These are phyloP conservation scores for Smittium mucronatum DNA, from an alignment of 371 early-diverging fungal species.

Conservation along the genomic window DNA sequence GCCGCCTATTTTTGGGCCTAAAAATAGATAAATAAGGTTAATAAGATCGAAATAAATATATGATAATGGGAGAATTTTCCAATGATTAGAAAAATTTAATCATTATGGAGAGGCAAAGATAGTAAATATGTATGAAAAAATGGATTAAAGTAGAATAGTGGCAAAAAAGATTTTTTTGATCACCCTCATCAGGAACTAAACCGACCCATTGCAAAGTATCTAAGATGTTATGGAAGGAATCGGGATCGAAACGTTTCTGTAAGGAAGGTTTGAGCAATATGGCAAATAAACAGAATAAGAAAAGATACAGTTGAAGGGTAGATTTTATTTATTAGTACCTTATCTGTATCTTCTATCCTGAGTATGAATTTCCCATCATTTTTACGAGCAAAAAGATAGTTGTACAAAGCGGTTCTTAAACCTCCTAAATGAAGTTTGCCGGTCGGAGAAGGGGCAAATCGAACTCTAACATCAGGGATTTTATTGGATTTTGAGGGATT, in stretches of 20 bases:
- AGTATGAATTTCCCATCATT: slow-evolving; percentile 65
- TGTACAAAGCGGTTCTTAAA: slow-evolving; percentile 83
- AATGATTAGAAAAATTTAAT: no score
- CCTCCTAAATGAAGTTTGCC: slow-evolving; percentile 89
- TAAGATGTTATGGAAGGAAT: slow-evolving; percentile 56
- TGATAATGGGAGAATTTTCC: no score
- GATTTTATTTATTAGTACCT: neutral
- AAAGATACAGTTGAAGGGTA: neutral
- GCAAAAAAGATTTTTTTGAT: no score
- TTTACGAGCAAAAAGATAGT: slow-evolving; percentile 68
- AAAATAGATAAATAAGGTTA: no score
- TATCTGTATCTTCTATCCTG: slow-evolving; percentile 90
- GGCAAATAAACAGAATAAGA: neutral
- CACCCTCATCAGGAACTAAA: slow-evolving; percentile 67
- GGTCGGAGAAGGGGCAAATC: slow-evolving; percentile 93
- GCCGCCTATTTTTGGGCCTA: no score
- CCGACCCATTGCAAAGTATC: slow-evolving; percentile 65
- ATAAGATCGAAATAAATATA: no score
- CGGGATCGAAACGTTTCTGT: slow-evolving; percentile 62
- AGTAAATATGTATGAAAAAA: no score
- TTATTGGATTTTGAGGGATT: no score
- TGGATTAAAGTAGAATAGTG: no score
- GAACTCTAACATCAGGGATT: slow-evolving; percentile 42
- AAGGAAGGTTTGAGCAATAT: neutral
- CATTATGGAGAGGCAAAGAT: no score